phyloP scores from a whole-genome alignment of 805 yeast genomes.

The Cyberlindnera americana region DNA sequence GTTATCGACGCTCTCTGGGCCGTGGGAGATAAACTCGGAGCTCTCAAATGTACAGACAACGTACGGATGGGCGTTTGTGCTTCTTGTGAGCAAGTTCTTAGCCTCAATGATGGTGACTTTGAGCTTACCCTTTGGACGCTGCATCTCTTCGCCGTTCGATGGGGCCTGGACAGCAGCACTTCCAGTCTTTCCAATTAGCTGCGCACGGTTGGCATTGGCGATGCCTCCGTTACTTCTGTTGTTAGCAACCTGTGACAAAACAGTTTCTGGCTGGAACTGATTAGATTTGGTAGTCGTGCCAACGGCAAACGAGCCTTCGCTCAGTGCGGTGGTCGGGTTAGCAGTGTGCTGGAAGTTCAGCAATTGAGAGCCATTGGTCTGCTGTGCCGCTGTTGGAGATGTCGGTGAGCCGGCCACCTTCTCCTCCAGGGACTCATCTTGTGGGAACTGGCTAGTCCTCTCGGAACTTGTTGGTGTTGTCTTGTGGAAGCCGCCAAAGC shows the following conservation, averaged over 20 bases:
- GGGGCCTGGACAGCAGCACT: constrained; percentile 4
- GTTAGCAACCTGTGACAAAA: constrained; percentile 31
- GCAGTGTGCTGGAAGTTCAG: constrained; percentile 44
- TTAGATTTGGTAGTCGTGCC: constrained; percentile 55
- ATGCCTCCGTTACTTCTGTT: constrained; percentile 7
- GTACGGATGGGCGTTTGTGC: constrained; percentile 66
- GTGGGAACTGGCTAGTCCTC: constrained; percentile 7
- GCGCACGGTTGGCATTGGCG: not conserved
- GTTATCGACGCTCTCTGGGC: constrained; percentile 47
- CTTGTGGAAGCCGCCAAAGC: constrained; percentile 31
- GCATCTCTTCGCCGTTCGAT: constrained; percentile 13
- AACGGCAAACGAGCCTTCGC: constrained; percentile 58
- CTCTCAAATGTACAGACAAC: constrained; percentile 91
- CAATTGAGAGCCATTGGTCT: constrained; percentile 22
- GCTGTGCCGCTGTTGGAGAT: constrained; percentile 10
- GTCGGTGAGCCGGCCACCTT: constrained; percentile 6
- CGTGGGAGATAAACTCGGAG: constrained; percentile 83
- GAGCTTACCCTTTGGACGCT: constrained; percentile 71
- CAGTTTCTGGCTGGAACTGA: constrained; percentile 34
- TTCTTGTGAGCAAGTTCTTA: constrained; percentile 53
- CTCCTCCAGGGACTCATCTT: constrained; percentile 11
- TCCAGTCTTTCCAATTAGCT: not conserved
- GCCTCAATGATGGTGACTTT: constrained; percentile 82
- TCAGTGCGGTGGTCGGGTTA: constrained; percentile 67
- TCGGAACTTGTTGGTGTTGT: constrained; percentile 15